These are phyloP conservation scores for Yarrowia alimentaria DNA, from an alignment of 805 yeast genomes.

Conservation along the genomic window DNA sequence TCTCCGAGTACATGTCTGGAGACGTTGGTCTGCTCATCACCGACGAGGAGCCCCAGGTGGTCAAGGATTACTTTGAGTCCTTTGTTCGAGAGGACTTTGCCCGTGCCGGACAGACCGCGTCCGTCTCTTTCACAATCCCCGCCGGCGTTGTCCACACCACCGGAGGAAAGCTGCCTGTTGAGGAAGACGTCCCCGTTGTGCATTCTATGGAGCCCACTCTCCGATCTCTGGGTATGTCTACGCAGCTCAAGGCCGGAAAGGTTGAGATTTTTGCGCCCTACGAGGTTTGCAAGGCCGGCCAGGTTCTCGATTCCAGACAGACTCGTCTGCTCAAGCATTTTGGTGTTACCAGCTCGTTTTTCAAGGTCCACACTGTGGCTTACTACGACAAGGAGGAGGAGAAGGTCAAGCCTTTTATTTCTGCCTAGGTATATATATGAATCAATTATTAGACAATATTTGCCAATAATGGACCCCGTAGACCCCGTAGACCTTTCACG, in stretches of 20 bases:
- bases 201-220: slow-evolving; percentile 93
- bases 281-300: slow-evolving; percentile 77
- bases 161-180: slow-evolving; percentile 86
- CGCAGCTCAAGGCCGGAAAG: slow-evolving; percentile 86
- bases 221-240: slow-evolving; percentile 88
- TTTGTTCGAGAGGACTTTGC: slow-evolving; percentile 80
- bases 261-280: slow-evolving; percentile 72
- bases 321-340: slow-evolving; percentile 90
- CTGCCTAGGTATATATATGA: slow-evolving; percentile 24
- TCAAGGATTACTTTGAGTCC: slow-evolving; percentile 77
- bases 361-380: slow-evolving; percentile 76
- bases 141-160: slow-evolving; percentile 90
- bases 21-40: slow-evolving; percentile 88
- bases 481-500: no score
- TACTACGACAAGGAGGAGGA: slow-evolving; percentile 65
- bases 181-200: slow-evolving; percentile 95
- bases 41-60: slow-evolving; percentile 83
- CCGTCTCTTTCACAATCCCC: slow-evolving; percentile 81
- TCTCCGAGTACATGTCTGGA: slow-evolving; percentile 65
- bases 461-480: no score
- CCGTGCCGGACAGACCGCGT: slow-evolving; percentile 82
- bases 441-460: slow-evolving; percentile 7
- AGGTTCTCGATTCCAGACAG: slow-evolving; percentile 80
- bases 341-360: slow-evolving; percentile 92
- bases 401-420: slow-evolving; percentile 30